A percentile compares a stretch with the other conserved stretches of the same genome.
Evolutionary conservation across 1,139 yeast species (phyloP).

Genomic region (Kurtzmaniella quercitrusa): DNA sequence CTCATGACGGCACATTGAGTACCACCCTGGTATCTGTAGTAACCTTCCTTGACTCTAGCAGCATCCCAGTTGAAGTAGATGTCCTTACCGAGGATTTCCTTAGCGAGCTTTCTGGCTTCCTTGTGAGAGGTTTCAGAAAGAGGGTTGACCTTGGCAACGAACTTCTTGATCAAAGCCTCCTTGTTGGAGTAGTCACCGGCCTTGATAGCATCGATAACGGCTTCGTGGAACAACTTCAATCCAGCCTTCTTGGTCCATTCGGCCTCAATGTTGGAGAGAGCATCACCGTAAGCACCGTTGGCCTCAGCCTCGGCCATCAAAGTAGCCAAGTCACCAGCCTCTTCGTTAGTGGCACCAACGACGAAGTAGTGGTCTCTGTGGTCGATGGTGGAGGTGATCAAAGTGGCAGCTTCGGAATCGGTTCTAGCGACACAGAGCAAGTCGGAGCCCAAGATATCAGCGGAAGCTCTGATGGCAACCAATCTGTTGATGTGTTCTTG

Average conservation of each 20-base stretch:
- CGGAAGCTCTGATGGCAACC: conserved; percentile 91
- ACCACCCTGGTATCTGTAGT: conserved; percentile 95
- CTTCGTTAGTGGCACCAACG: conserved; percentile 86
- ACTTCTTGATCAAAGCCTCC: conserved; percentile 58
- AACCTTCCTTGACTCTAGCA: conserved; percentile 95
- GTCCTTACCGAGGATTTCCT: conserved; percentile 74
- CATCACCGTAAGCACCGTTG: conserved; percentile 67
- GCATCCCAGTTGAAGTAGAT: conserved; percentile 94
- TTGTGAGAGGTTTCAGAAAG: conserved; percentile 69
- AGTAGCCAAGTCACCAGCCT: conserved; percentile 67
- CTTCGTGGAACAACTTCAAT: conserved; percentile 85
- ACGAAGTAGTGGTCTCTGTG: conserved; percentile 91
- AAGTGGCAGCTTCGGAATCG: conserved; percentile 95
- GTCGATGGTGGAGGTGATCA: conserved; percentile 90
- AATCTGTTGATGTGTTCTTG: conserved; percentile 95
- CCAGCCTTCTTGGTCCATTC: conserved; percentile 86
- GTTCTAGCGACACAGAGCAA: conserved; percentile 90
- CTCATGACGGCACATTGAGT: conserved; percentile 97
- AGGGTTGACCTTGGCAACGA: conserved; percentile 69
- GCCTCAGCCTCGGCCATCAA: conserved; percentile 80
- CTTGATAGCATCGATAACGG: conserved; percentile 80
- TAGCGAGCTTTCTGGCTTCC: conserved; percentile 79
- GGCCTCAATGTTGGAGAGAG: conserved; percentile 68
- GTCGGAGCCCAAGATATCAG: conserved; percentile 88
- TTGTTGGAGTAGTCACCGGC: conserved; percentile 59